Conservation (phyloP, 2,329 filamentous ascomycete genomes). For the Phoma sp. region DNA sequence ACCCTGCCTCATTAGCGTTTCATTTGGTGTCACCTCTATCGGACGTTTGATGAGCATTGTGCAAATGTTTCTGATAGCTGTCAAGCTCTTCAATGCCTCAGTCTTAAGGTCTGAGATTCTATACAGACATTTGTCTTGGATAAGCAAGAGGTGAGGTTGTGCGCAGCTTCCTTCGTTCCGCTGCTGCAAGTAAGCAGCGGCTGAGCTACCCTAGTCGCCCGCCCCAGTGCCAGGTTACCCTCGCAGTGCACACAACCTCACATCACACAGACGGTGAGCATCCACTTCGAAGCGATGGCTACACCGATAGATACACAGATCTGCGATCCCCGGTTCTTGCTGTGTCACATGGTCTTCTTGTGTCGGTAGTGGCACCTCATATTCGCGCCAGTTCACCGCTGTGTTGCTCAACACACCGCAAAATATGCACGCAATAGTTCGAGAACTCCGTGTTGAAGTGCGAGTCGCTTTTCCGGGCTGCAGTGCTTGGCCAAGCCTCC, state of each 20-base stretch:
- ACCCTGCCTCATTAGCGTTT: constrained; percentile 39
- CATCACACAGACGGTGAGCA: constrained; percentile 17
- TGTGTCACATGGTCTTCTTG: constrained; percentile 11
- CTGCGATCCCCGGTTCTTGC: constrained; percentile 9
- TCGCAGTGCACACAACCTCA: constrained; percentile 3
- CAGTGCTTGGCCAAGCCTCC: constrained; percentile 5
- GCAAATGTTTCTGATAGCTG: background rate
- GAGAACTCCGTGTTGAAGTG: background rate
- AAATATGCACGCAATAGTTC: constrained; percentile 9
- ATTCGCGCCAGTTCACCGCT: constrained; percentile 17
- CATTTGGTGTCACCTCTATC: constrained; percentile 21
- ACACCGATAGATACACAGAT: constrained; percentile 14
- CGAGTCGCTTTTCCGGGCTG: constrained; percentile 2
- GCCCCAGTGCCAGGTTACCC: background rate
- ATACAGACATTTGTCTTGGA: background rate
- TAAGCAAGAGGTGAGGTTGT: constrained; percentile 1
- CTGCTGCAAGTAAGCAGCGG: background rate
- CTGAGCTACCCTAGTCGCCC: background rate
- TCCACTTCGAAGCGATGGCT: constrained; percentile 15
- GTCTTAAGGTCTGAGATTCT: background rate
- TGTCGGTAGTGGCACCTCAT: background rate
- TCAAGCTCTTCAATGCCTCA: background rate
- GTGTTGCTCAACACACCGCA: constrained; percentile 12
- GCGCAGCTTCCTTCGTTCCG: constrained; percentile 3
- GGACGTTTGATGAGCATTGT: background rate